Base-by-base conservation (phyloP, 768 basidiomycete species). In the Termitomyces sp. region DNA sequence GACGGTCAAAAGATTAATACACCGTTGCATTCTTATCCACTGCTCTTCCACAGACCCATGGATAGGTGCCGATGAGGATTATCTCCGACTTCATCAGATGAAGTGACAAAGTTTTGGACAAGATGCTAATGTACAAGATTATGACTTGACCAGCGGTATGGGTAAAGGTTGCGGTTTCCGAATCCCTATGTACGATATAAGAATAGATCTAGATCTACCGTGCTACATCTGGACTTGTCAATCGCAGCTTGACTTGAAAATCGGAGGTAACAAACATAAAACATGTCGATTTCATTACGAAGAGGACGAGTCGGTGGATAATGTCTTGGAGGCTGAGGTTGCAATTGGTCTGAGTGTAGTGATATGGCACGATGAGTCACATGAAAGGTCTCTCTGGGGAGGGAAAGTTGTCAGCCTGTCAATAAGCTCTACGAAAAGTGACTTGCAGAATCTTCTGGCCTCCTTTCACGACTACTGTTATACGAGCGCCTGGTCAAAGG, bases 401-500 rank as follows among this genome's bases (percentile, higher is more conserved):
- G 36, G 4, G 12, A 18, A 52, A 51, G 1, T 52, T 20, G 9
- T 34, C 48, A 31, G 20, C 13, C 24, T 18, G 8, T 61, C 12
- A 22, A 18, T 1, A 36, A 13, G 13, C n/a, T 18, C 2, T 46
- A 16, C 16, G 4, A n/a, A 7, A 15, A 39, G 37, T 13, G 22
- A 59, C 57, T 46, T 51, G 63, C 65, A 6, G 51, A 24, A 22
- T 50, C 49, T 18, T 42, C 54, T 16, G 22, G 33, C 27, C 37
- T 41, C 45, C 63, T 54, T 45, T 42, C 18, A 30, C 22, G 12
- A 24, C n/a, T 34, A n/a, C 7, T n/a, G 31, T 44, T 18, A 48
- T n/a, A 48, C 15, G 61, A 34, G 33, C 42, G 22, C 31, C 24
- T 39, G 13, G 52, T 12, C 7, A 75, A 42, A 13, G 65, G 64